Evolutionary conservation across 345 rosid genomes (phyloP).

Genomic region (Syzygium oleosum): DNA sequence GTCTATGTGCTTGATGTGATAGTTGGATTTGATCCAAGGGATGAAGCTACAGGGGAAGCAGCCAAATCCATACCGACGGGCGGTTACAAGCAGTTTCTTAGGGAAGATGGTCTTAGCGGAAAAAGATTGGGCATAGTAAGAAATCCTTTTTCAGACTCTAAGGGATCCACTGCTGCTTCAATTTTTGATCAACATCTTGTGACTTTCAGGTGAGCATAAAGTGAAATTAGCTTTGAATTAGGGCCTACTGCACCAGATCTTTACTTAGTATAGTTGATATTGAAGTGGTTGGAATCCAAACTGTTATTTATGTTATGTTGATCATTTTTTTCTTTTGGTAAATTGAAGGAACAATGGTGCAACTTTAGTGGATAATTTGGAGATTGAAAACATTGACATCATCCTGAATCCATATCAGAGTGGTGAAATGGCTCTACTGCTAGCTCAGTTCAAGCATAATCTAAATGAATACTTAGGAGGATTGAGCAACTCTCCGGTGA

Average conservation of each 20-base stretch:
- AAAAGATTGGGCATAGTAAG: slow-evolving; percentile 22
- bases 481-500: slow-evolving; percentile 22
- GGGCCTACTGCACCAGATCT: neutral
- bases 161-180: slow-evolving; percentile 1
- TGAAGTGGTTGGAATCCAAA: neutral
- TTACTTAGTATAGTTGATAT: neutral
- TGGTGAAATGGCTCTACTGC: slow-evolving; percentile 4
- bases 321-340: neutral
- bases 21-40: slow-evolving; percentile 21
- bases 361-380: slow-evolving; percentile 13
- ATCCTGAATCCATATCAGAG: neutral
- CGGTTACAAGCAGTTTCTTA: slow-evolving; percentile 29
- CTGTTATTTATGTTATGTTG: neutral
- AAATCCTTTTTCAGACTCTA: slow-evolving; percentile 1
- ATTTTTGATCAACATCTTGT: slow-evolving; percentile 2
- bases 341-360: slow-evolving; percentile 14
- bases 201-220: slow-evolving; percentile 1
- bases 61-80: slow-evolving; percentile 14
- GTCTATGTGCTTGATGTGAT: slow-evolving; percentile 20
- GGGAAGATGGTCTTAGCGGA: slow-evolving; percentile 6
- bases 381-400: slow-evolving; percentile 1
- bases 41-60: slow-evolving; percentile 13
- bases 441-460: slow-evolving; percentile 23
- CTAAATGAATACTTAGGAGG: slow-evolving; percentile 21
- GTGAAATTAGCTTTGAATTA: neutral